Conservation (phyloP, 768 basidiomycete species). For the Tricholomella constricta region DNA sequence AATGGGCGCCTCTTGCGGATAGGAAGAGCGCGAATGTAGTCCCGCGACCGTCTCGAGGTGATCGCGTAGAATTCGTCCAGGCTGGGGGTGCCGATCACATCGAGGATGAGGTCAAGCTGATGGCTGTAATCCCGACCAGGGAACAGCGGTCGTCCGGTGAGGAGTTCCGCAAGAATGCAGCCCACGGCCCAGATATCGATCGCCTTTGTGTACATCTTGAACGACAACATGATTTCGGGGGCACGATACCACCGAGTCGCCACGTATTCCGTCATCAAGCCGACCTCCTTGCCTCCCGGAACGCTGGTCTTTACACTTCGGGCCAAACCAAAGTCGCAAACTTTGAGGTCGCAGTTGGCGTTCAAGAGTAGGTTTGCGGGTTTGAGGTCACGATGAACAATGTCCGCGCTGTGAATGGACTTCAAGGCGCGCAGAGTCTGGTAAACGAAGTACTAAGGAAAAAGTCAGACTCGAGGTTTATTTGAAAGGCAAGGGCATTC, state of each 20-base stretch:
- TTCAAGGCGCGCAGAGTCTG: constrained; percentile 95
- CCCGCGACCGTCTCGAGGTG: constrained; percentile 86
- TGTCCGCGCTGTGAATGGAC: constrained; percentile 93
- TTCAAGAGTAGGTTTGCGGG: constrained; percentile 95
- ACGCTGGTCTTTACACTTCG: constrained; percentile 84
- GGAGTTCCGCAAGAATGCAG: constrained; percentile 91
- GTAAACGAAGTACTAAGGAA: constrained; percentile 80
- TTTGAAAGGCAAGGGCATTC: constrained; percentile 5
- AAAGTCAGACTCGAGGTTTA: not conserved
- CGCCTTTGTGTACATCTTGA: constrained; percentile 99
- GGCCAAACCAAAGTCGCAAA: constrained; percentile 93
- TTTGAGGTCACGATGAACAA: constrained; percentile 96
- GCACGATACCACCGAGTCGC: constrained; percentile 99
- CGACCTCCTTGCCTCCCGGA: constrained; percentile 79
- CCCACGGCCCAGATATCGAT: constrained; percentile 89
- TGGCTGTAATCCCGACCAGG: constrained; percentile 97
- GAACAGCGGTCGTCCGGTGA: constrained; percentile 93
- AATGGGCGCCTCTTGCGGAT: constrained; percentile 90
- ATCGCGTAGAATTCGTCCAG: constrained; percentile 98
- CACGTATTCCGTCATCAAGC: constrained; percentile 97
- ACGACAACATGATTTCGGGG: constrained; percentile 98
- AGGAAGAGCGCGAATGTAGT: constrained; percentile 93
- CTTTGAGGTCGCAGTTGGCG: constrained; percentile 95
- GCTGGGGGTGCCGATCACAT: constrained; percentile 95
- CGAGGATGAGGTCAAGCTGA: constrained; percentile 92